Percentiles rank a stretch among this genome's conserved stretches.
Conservation (phyloP, 2,329 filamentous ascomycete genomes). For the Byssothecium circinans region DNA sequence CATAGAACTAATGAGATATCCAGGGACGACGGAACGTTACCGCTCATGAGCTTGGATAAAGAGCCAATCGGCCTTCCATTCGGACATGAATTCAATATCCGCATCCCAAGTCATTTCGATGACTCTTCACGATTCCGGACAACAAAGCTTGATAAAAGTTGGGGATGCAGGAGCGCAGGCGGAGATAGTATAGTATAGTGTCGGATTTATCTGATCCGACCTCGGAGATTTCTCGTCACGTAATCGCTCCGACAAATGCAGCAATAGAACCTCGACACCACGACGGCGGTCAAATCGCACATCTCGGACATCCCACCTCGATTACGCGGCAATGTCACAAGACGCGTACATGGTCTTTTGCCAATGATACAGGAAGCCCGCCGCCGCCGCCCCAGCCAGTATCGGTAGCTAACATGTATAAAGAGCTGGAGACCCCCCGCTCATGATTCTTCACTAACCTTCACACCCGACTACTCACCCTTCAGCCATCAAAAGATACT, state of each 20-base stretch:
- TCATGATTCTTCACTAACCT: background rate
- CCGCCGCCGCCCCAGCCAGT: background rate
- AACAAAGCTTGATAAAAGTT: no score
- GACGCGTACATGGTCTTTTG: background rate
- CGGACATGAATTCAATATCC: no score
- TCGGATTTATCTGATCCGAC: background rate
- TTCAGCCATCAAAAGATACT: no score
- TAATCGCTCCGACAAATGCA: constrained; percentile 1
- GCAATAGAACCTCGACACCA: background rate
- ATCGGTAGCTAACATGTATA: background rate
- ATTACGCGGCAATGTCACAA: constrained; percentile 7
- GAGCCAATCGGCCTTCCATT: no score
- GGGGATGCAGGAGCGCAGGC: background rate
- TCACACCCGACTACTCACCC: background rate
- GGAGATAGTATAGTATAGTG: no score
- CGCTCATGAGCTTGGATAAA: no score
- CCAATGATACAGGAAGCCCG: background rate
- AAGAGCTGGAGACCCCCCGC: background rate
- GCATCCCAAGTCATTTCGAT: no score
- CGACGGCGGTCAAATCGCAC: background rate
- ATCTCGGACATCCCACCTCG: background rate
- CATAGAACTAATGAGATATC: no score
- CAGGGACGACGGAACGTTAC: no score
- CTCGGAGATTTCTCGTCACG: constrained; percentile 2
- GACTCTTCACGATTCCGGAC: no score